A percentile compares a stretch with the other conserved stretches of the same genome.
These are phyloP conservation scores for Russula ochroleuca DNA, from an alignment of 768 basidiomycete genomes.

Conservation along the genomic window DNA sequence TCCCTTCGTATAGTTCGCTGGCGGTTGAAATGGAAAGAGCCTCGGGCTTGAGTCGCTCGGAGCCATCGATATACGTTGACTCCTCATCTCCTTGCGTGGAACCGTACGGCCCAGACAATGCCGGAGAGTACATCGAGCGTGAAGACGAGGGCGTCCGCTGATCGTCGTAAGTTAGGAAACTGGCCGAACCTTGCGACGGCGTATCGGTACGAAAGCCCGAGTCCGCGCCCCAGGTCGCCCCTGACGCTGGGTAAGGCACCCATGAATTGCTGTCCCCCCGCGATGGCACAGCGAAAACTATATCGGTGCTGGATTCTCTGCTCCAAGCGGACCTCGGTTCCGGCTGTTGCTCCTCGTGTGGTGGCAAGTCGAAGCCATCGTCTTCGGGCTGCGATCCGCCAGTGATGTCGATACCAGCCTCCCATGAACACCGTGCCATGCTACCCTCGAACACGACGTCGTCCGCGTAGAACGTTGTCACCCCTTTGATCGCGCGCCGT, in stretches of 20 bases:
- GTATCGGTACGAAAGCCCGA: slow-evolving; percentile 14
- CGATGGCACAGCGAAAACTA: slow-evolving; percentile 22
- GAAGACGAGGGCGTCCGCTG: slow-evolving; percentile 27
- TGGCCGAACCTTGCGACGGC: slow-evolving; percentile 23
- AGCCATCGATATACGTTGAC: slow-evolving; percentile 20
- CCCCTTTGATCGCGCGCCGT: slow-evolving; percentile 50
- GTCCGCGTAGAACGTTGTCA: slow-evolving; percentile 66
- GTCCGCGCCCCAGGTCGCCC: slow-evolving; percentile 26
- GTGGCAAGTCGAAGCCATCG: slow-evolving; percentile 44
- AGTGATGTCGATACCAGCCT: slow-evolving; percentile 60
- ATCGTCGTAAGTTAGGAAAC: slow-evolving; percentile 26
- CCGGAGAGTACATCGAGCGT: slow-evolving; percentile 27
- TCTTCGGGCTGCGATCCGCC: slow-evolving; percentile 41
- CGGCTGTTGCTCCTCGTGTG: slow-evolving; percentile 47
- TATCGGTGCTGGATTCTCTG: slow-evolving; percentile 39
- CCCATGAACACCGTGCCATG: slow-evolving; percentile 75
- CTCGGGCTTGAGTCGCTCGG: slow-evolving; percentile 13
- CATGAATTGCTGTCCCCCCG: slow-evolving; percentile 22
- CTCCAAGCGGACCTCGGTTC: slow-evolving; percentile 56
- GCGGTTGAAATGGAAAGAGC: slow-evolving; percentile 20
- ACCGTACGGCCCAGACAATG: slow-evolving; percentile 24
- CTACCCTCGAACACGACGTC: slow-evolving; percentile 76
- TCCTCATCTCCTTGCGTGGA: slow-evolving; percentile 23
- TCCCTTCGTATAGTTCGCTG: slow-evolving; percentile 21
- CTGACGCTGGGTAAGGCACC: slow-evolving; percentile 22